These are phyloP conservation scores for thale cress (Arabidopsis thaliana) DNA, from an alignment of 345 rosid genomes.

Conservation along the genomic window TAIR10.1 NC_003070.9:19880501-19881000, in stretches of 20 bases:
- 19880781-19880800: conserved; percentile 61
- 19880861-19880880: conserved; percentile 73
- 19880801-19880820: conserved; percentile 73
- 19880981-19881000: conserved; percentile 51
- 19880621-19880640: conserved; percentile 73
- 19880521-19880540: conserved; percentile 91
- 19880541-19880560: conserved; percentile 64
- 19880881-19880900: conserved; percentile 80
- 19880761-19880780: conserved; percentile 62
- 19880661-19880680: not conserved
- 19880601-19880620: conserved; percentile 85
- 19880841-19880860: conserved; percentile 74
- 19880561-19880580: conserved; percentile 87
- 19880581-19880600: conserved; percentile 90
- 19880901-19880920: conserved; percentile 86
- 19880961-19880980: not conserved
- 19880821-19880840: conserved; percentile 76
- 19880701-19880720: conserved; percentile 2
- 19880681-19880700: conserved; percentile 11
- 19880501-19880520: conserved; percentile 78
- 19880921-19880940: conserved; percentile 70
- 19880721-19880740: conserved; percentile 64
- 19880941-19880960: not conserved
- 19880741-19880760: conserved; percentile 79
- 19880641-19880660: conserved; percentile 58